Conservation (phyloP, 345 rosid genomes). For the Hibiscus tridactylites region DNA sequence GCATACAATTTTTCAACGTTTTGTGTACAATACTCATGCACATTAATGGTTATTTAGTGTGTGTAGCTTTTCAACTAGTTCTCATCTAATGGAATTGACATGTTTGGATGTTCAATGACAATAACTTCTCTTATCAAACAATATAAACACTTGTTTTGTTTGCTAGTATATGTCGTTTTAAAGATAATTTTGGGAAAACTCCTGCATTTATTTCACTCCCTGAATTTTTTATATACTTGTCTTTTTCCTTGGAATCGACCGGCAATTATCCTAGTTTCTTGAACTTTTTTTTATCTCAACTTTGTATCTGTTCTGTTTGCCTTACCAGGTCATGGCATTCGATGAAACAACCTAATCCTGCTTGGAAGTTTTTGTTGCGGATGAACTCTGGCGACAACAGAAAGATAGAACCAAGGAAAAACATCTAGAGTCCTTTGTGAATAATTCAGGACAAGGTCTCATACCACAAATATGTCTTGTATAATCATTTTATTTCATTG, state of each 20-base stretch:
- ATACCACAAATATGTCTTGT: constrained; percentile 18
- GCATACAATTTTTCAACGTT: background rate
- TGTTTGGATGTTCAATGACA: background rate
- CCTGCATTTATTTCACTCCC: background rate
- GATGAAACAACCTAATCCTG: constrained; percentile 52
- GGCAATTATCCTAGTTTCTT: background rate
- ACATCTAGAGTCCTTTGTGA: constrained; percentile 28
- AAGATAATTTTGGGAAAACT: background rate
- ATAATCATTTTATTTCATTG: background rate
- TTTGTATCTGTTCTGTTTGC: constrained; percentile 3
- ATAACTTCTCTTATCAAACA: background rate
- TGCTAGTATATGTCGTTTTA: background rate
- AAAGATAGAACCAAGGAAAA: constrained; percentile 13
- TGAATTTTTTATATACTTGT: background rate
- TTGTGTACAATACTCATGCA: background rate
- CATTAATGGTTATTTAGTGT: background rate
- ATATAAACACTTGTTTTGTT: background rate
- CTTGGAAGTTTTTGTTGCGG: constrained; percentile 18
- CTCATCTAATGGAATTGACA: background rate
- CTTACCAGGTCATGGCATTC: constrained; percentile 46
- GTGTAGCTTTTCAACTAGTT: background rate
- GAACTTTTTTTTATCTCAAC: constrained; percentile 1
- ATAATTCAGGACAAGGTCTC: constrained; percentile 28
- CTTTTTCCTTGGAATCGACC: background rate
- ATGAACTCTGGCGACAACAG: constrained; percentile 20